A percentile compares a stretch with the other conserved stretches of the same genome.
Evolutionary conservation across 2,329 filamentous ascomycete species (phyloP).

Genomic region (Aspergillus felis): DNA sequence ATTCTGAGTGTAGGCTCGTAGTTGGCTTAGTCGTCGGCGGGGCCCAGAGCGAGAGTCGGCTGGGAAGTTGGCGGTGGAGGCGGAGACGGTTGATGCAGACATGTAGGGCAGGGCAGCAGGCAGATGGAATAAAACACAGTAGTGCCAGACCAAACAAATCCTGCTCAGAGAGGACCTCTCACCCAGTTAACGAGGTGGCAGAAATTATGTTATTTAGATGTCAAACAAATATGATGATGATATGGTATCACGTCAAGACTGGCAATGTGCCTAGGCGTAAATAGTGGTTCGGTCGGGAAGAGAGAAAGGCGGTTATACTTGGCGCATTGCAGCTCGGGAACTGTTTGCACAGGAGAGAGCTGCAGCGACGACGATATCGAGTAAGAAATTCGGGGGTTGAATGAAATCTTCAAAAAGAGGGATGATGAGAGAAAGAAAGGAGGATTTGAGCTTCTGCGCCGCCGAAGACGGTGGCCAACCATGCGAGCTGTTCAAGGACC

Average conservation of each 20-base stretch:
- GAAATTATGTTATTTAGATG: neutral
- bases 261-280: neutral
- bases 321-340: neutral
- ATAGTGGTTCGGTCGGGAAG: neutral
- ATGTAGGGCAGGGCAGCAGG: slow-evolving; percentile 10
- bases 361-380: neutral
- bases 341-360: neutral
- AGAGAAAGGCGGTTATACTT: neutral
- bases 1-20: slow-evolving; percentile 37
- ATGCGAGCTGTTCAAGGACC: neutral
- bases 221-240: neutral
- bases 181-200: neutral
- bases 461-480: neutral
- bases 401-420: neutral
- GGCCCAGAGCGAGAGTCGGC: slow-evolving; percentile 33
- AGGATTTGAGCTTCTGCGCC: neutral
- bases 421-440: neutral
- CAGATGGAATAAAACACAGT: neutral
- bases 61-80: slow-evolving; percentile 30
- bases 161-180: neutral
- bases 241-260: neutral
- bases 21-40: slow-evolving; percentile 39
- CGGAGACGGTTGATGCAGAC: slow-evolving; percentile 34
- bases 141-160: neutral
- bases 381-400: neutral